Percentiles rank a stretch among this genome's conserved stretches.
These are phyloP conservation scores for Phytophthora kernoviae DNA, from an alignment of 352 stramenopile genomes.

Conservation along the genomic window DNA sequence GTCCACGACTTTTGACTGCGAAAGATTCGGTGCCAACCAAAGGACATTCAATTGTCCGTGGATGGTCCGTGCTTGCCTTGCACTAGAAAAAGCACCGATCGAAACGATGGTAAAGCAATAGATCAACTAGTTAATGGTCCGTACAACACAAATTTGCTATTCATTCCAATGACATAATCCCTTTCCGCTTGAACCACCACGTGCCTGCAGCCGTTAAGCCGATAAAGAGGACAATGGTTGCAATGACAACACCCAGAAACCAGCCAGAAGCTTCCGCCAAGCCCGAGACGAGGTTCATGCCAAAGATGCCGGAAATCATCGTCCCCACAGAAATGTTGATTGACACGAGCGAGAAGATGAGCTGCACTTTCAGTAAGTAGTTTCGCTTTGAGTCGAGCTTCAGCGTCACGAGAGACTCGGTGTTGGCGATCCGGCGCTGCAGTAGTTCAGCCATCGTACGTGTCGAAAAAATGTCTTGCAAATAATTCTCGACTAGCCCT, in stretches of 20 bases:
- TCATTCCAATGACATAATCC: conserved; percentile 30
- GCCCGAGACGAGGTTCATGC: conserved; percentile 41
- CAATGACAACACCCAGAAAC: conserved; percentile 43
- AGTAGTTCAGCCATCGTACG: conserved; percentile 62
- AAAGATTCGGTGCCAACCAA: conserved; percentile 6
- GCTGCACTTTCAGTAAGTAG: conserved; percentile 48
- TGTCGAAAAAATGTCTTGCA: conserved; percentile 78
- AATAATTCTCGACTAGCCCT: conserved; percentile 66
- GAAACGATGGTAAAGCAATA: too few relatives aligned
- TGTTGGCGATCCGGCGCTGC: conserved; percentile 70
- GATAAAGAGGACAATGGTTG: conserved; percentile 36
- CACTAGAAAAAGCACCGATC: too few relatives aligned
- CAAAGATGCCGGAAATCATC: conserved; percentile 35
- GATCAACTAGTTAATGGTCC: too few relatives aligned
- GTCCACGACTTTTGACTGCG: conserved; percentile 13
- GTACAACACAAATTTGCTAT: background rate
- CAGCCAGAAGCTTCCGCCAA: conserved; percentile 25
- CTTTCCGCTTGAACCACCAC: conserved; percentile 16
- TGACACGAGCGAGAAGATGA: conserved; percentile 38
- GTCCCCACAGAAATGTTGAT: conserved; percentile 41
- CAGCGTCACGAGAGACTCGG: conserved; percentile 68
- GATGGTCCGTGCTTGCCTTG: too few relatives aligned
- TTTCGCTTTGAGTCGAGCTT: conserved; percentile 77
- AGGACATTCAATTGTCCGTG: too few relatives aligned
- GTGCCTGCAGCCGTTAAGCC: conserved; percentile 15